A percentile compares a stretch with the other conserved stretches of the same genome.
Evolutionary conservation across 106 monocot genomes (phyloP).

Genomic region (Dendrobium nobile): DNA sequence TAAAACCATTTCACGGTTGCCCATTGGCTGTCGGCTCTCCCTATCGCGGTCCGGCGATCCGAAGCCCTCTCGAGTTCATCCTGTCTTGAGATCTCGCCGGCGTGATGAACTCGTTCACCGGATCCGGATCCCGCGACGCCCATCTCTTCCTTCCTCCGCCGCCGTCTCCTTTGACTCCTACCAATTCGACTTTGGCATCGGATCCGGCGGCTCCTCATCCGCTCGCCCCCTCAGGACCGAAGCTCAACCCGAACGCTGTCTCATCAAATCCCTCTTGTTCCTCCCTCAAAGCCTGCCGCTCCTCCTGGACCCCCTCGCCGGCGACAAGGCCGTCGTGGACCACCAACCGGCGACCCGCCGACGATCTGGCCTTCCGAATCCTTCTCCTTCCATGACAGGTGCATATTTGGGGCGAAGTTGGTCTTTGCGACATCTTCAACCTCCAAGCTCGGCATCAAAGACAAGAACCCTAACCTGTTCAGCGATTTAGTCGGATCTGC

Average conservation of each 20-base stretch:
- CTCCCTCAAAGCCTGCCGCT: conserved; percentile 6
- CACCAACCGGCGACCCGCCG: conserved; percentile 43
- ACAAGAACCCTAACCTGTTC: conserved; percentile 66
- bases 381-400: conserved; percentile 70
- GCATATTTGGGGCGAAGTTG: conserved; percentile 91
- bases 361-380: conserved; percentile 29
- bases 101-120: conserved; percentile 37
- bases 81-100: not conserved
- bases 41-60: not conserved
- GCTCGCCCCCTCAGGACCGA: conserved; percentile 56
- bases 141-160: conserved; percentile 30
- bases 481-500: conserved; percentile 90
- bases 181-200: conserved; percentile 90
- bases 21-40: not conserved
- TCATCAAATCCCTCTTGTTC: conserved; percentile 7
- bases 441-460: conserved; percentile 42
- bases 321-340: conserved; percentile 47
- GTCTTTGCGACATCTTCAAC: conserved; percentile 26
- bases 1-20: not conserved
- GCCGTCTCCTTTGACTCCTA: conserved; percentile 54
- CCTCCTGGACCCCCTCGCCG: conserved; percentile 27
- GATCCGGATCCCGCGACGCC: conserved; percentile 17
- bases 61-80: not conserved
- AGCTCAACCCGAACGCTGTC: conserved; percentile 13
- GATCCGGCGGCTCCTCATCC: conserved; percentile 24